A percentile compares a stretch with the other conserved stretches of the same genome.
Conservation (phyloP, 176 grass and related monocot species). For the Alopecurus myosuroides region DNA sequence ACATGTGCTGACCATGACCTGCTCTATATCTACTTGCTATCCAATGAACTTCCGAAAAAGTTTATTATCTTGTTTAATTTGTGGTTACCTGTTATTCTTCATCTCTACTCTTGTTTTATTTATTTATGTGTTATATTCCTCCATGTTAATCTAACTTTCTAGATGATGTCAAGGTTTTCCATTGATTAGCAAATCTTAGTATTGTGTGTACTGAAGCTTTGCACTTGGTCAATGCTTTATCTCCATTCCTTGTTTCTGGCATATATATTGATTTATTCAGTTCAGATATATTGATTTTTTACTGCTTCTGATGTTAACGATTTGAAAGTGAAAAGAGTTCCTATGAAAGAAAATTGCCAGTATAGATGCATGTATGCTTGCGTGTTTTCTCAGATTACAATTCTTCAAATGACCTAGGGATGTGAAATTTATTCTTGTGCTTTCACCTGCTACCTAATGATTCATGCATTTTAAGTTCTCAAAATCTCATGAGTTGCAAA, state of each 20-base stretch:
- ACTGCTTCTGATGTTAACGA: neutral
- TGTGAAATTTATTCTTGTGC: slow-evolving; percentile 1
- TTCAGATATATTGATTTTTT: neutral
- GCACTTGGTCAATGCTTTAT: neutral
- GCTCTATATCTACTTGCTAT: neutral
- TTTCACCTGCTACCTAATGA: neutral
- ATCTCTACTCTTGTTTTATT: neutral
- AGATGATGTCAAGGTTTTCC: neutral
- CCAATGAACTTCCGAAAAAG: neutral
- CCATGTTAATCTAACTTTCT: neutral
- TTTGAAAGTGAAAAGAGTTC: neutral
- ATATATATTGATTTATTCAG: neutral
- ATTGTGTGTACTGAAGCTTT: neutral
- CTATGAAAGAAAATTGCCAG: neutral
- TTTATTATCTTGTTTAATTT: neutral
- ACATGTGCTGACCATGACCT: neutral
- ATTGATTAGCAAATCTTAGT: neutral
- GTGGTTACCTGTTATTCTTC: neutral
- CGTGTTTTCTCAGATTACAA: neutral
- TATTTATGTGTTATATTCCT: slow-evolving; percentile 14
- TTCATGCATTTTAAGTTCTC: neutral
- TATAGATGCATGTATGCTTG: neutral
- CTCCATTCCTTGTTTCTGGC: neutral
- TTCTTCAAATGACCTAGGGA: neutral
- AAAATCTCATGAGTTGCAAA: neutral